Conservation (phyloP, 352 stramenopile species). For the Globisporangium nodosum region DNA sequence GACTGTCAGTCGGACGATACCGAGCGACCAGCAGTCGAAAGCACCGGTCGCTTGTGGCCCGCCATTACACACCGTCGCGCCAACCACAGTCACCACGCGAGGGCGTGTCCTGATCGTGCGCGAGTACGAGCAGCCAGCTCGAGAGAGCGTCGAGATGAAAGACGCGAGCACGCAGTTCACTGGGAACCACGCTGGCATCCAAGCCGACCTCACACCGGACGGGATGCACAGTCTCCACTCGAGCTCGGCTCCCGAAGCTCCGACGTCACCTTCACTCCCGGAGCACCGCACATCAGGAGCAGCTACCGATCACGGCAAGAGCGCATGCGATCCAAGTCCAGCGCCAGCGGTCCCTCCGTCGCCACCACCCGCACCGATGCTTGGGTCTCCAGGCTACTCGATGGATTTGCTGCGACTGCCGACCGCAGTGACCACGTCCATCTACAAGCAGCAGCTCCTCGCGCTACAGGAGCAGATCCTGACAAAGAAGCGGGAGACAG, state of each 20-base stretch:
- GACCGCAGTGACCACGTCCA: slow-evolving; percentile 32
- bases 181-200: slow-evolving; percentile 64
- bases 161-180: slow-evolving; percentile 70
- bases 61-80: background rate
- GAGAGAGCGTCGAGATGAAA: slow-evolving; percentile 35
- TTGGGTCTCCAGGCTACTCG: slow-evolving; percentile 18
- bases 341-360: background rate
- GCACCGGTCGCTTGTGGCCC: background rate
- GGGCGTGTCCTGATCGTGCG: slow-evolving; percentile 44
- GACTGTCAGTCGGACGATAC: background rate
- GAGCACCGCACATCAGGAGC: too few relatives aligned
- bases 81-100: slow-evolving; percentile 3
- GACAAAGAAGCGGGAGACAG: slow-evolving; percentile 58
- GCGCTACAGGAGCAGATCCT: slow-evolving; percentile 59
- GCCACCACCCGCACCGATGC: slow-evolving; percentile 1
- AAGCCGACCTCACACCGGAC: slow-evolving; percentile 55
- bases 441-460: slow-evolving; percentile 65
- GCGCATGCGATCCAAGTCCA: background rate
- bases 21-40: background rate
- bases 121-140: slow-evolving; percentile 25
- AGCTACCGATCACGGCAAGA: background rate
- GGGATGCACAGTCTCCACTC: slow-evolving; percentile 38
- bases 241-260: background rate
- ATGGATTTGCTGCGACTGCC: slow-evolving; percentile 29
- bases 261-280: background rate